These are phyloP conservation scores for Mucor indicus DNA, from an alignment of 371 early-diverging fungal genomes.

Conservation along the genomic window DNA sequence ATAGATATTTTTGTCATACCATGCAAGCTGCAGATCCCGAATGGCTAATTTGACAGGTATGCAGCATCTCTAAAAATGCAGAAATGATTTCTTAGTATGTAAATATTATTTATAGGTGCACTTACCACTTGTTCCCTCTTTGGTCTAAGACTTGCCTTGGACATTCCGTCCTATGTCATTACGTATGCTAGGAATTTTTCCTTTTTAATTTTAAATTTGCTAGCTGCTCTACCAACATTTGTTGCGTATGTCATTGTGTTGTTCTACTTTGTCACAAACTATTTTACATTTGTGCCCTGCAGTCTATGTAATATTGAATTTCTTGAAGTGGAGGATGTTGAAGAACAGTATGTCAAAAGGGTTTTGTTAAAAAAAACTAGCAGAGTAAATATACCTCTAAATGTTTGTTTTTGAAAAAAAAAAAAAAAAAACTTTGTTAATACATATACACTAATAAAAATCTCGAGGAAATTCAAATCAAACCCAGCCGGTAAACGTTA, in stretches of 20 bases:
- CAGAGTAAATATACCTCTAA: no score
- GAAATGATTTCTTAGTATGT: background rate
- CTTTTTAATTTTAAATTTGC: slow-evolving; percentile 26
- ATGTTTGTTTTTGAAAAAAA: no score
- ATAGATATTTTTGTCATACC: slow-evolving; percentile 40
- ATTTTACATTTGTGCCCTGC: slow-evolving; percentile 25
- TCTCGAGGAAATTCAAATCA: no score
- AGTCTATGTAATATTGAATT: slow-evolving; percentile 23
- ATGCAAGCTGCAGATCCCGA: slow-evolving; percentile 41
- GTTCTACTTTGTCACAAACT: slow-evolving; percentile 25
- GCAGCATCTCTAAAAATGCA: background rate
- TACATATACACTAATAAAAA: no score
- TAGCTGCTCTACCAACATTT: slow-evolving; percentile 34
- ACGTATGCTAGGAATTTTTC: slow-evolving; percentile 37
- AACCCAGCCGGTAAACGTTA: no score
- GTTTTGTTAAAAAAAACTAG: slow-evolving; percentile 9
- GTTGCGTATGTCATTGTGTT: slow-evolving; percentile 26
- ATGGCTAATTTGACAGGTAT: slow-evolving; percentile 36
- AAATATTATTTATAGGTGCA: slow-evolving; percentile 9
- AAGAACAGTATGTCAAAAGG: slow-evolving; percentile 37
- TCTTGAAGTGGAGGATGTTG: slow-evolving; percentile 37
- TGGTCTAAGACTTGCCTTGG: slow-evolving; percentile 29
- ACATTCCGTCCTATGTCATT: slow-evolving; percentile 32
- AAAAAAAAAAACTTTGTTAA: no score
- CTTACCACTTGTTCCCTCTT: slow-evolving; percentile 29